Evolutionary conservation across 495 filamentous ascomycete genomes (phyloP).

Genomic region (Bathelium albidoporum): DNA sequence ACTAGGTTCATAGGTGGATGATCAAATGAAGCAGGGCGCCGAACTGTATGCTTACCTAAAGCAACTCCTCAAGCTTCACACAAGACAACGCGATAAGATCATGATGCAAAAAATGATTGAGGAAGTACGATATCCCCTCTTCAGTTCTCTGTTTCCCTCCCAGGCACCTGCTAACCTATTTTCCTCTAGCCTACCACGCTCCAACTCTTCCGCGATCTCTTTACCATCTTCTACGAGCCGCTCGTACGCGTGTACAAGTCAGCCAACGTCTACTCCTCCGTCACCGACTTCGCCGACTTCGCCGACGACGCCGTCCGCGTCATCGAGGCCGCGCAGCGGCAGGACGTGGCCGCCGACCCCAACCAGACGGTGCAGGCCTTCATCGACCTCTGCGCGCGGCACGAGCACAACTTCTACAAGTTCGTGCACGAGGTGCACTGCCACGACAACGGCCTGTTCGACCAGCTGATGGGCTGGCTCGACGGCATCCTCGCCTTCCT

Average conservation of each 20-base stretch:
- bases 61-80: conserved; percentile 86
- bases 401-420: conserved; percentile 96
- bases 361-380: conserved; percentile 99
- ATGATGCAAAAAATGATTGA: conserved; percentile 97
- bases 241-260: conserved; percentile 96
- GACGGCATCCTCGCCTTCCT: conserved; percentile 95
- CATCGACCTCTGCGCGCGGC: conserved; percentile 90
- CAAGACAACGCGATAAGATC: conserved; percentile 82
- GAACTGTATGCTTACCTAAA: conserved; percentile 90
- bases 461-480: conserved; percentile 91
- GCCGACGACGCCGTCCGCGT: conserved; percentile 84
- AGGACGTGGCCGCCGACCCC: conserved; percentile 86
- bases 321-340: conserved; percentile 78
- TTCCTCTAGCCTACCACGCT: conserved; percentile 60
- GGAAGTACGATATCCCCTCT: conserved; percentile 40
- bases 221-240: conserved; percentile 98
- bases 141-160: neutral
- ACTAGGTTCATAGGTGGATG: conserved; percentile 41
- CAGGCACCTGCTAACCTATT: conserved; percentile 1
- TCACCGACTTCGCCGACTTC: conserved; percentile 91
- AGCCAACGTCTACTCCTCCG: conserved; percentile 91
- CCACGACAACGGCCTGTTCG: conserved; percentile 96
- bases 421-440: conserved; percentile 96
- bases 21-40: conserved; percentile 76
- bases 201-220: conserved; percentile 87